These are phyloP conservation scores for Entomortierella chlamydospora DNA, from an alignment of 192 early-diverging fungal species.

Conservation along the genomic window DNA sequence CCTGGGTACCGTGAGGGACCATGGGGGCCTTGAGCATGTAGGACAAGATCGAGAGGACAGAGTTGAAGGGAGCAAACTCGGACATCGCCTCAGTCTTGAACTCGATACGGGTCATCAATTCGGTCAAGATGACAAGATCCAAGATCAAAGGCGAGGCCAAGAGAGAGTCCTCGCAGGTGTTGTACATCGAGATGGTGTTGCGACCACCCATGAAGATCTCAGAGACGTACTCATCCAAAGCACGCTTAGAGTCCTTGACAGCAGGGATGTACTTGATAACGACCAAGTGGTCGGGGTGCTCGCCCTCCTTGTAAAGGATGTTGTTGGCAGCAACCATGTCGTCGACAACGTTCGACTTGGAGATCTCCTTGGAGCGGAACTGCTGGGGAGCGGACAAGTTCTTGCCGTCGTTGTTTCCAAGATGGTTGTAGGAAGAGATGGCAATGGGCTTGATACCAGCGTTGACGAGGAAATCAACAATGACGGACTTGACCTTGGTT, in stretches of 20 bases:
- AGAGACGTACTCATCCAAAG: conserved; percentile 96
- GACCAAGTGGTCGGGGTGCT: conserved; percentile 81
- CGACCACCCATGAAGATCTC: conserved; percentile 99
- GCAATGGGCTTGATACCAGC: conserved; percentile 98
- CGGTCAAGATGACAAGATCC: conserved; percentile 94
- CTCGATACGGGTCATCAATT: conserved; percentile 96
- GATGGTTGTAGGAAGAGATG: conserved; percentile 97
- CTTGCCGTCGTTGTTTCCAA: conserved; percentile 99
- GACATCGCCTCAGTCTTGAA: conserved; percentile 85
- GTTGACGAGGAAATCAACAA: conserved; percentile 98
- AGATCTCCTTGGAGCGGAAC: conserved; percentile 99
- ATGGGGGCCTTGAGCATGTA: conserved; percentile 98
- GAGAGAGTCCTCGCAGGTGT: conserved; percentile 99
- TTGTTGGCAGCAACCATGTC: conserved; percentile 98
- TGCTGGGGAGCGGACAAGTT: conserved; percentile 97
- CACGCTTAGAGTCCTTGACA: conserved; percentile 98
- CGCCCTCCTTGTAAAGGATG: conserved; percentile 87
- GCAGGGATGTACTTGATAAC: conserved; percentile 99
- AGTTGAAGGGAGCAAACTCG: conserved; percentile 90
- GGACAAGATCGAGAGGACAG: conserved; percentile 90
- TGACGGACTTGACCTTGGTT: conserved; percentile 99
- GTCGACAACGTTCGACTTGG: conserved; percentile 98
- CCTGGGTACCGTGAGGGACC: conserved; percentile 92
- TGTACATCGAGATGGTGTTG: conserved; percentile 95
- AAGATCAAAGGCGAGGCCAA: conserved; percentile 97